These are phyloP conservation scores for Bryum argenteum DNA, from an alignment of 225 moss, liverwort and hornwort genomes.

Conservation along the genomic window DNA sequence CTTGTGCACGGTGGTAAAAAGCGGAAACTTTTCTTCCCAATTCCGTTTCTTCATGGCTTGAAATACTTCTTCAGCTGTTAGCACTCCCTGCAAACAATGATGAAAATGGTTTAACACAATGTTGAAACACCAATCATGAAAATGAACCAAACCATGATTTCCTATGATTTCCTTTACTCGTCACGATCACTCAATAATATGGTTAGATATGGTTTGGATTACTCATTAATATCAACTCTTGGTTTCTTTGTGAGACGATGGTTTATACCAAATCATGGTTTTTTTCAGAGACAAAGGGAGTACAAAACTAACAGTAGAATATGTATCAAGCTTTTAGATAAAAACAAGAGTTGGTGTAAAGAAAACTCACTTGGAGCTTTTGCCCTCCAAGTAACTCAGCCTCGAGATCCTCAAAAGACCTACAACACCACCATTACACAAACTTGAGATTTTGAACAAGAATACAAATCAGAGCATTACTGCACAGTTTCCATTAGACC, in stretches of 20 bases:
- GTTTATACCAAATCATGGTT: too few species aligned
- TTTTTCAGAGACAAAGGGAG: not conserved
- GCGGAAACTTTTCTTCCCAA: slow-evolving; percentile 64
- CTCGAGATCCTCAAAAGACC: slow-evolving; percentile 74
- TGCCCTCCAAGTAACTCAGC: slow-evolving; percentile 68
- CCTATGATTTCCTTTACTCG: too few species aligned
- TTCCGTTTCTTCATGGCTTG: slow-evolving; percentile 54
- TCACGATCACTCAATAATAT: too few species aligned
- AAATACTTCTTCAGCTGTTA: slow-evolving; percentile 67
- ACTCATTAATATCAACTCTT: too few species aligned
- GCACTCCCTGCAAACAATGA: slow-evolving; percentile 53
- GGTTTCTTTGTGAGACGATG: too few species aligned
- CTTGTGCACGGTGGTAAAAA: slow-evolving; percentile 66
- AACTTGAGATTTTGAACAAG: not conserved
- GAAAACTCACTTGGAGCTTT: slow-evolving; percentile 66
- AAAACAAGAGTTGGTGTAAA: not conserved
- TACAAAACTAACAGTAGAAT: not conserved
- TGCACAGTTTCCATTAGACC: too few species aligned
- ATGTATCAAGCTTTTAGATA: not conserved
- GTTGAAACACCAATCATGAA: not conserved
- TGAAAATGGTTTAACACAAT: not conserved
- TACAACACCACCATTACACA: slow-evolving; percentile 13
- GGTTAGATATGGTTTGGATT: too few species aligned
- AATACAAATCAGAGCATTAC: too few species aligned
- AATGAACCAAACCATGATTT: too few species aligned